phyloP scores from a whole-genome alignment of 2,329 filamentous ascomycete genomes.

The Alternaria sp. region DNA sequence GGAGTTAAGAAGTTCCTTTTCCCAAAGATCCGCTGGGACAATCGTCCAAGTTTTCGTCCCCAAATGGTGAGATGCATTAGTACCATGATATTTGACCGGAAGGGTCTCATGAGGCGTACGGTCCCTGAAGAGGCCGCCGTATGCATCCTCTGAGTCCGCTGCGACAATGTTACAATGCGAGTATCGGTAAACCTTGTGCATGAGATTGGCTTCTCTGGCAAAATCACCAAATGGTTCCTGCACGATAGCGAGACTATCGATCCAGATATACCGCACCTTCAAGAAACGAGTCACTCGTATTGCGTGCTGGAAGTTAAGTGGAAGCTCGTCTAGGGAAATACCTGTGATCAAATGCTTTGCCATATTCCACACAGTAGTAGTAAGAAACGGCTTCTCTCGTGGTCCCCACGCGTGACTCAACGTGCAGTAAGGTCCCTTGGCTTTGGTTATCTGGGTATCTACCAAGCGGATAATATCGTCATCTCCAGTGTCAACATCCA shows the following conservation, averaged over 20 bases:
- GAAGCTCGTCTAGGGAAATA: neutral
- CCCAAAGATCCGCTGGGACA: too few species aligned
- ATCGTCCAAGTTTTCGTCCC: too few species aligned
- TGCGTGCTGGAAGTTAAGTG: neutral
- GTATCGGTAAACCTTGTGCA: too few species aligned
- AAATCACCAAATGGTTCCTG: constrained; percentile 26
- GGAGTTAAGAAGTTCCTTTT: too few species aligned
- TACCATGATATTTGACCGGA: too few species aligned
- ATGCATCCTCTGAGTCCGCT: too few species aligned
- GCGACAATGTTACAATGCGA: too few species aligned
- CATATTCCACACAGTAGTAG: neutral
- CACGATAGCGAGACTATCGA: constrained; percentile 23
- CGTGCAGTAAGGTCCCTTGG: constrained; percentile 27
- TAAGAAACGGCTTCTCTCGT: neutral
- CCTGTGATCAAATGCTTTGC: neutral
- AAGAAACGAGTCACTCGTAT: constrained; percentile 24
- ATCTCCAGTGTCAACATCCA: constrained; percentile 4
- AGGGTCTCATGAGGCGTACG: too few species aligned
- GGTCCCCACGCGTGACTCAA: constrained; percentile 35
- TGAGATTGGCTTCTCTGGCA: neutral
- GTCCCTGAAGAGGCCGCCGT: too few species aligned
- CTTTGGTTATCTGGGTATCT: constrained; percentile 8
- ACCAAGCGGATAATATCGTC: constrained; percentile 7
- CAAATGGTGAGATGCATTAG: too few species aligned
- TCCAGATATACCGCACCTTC: constrained; percentile 34